Percentiles rank a stretch among this genome's conserved stretches.
These are phyloP conservation scores for Rhododendron mucronatum DNA, from an alignment of 148 eudicot genomes.

Conservation along the genomic window DNA sequence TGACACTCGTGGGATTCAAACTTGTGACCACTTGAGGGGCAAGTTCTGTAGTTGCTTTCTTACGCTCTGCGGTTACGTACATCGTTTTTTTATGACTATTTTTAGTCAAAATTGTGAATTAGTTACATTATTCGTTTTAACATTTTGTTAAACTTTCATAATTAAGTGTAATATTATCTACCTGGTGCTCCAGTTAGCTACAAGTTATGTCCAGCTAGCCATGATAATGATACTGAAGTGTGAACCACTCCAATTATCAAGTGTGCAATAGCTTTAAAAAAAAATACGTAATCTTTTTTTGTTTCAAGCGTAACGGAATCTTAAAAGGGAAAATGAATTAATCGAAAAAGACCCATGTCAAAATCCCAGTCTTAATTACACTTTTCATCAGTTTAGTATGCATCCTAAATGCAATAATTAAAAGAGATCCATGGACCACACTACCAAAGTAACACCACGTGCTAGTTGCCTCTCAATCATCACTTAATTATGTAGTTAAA, in stretches of 20 bases:
- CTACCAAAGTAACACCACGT: not conserved
- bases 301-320: not conserved
- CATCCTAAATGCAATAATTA: not conserved
- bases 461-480: not conserved
- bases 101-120: too few relatives aligned
- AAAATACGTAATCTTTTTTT: not conserved
- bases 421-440: not conserved
- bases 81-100: too few relatives aligned
- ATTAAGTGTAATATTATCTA: not conserved
- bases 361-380: not conserved
- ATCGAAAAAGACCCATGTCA: not conserved
- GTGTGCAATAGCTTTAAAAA: not conserved
- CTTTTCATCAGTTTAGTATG: not conserved
- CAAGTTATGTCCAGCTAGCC: not conserved
- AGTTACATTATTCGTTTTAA: not conserved
- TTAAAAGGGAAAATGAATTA: not conserved
- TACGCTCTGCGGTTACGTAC: too few relatives aligned
- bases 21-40: too few relatives aligned
- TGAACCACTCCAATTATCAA: conserved; percentile 8
- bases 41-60: too few relatives aligned
- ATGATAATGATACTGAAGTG: not conserved
- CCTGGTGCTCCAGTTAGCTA: not conserved
- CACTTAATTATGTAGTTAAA: not conserved
- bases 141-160: not conserved
- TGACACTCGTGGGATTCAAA: too few relatives aligned